A percentile compares a stretch with the other conserved stretches of the same genome.
Evolutionary conservation across 139 green algal species (phyloP).

Genomic region (Asterochloris erici): DNA sequence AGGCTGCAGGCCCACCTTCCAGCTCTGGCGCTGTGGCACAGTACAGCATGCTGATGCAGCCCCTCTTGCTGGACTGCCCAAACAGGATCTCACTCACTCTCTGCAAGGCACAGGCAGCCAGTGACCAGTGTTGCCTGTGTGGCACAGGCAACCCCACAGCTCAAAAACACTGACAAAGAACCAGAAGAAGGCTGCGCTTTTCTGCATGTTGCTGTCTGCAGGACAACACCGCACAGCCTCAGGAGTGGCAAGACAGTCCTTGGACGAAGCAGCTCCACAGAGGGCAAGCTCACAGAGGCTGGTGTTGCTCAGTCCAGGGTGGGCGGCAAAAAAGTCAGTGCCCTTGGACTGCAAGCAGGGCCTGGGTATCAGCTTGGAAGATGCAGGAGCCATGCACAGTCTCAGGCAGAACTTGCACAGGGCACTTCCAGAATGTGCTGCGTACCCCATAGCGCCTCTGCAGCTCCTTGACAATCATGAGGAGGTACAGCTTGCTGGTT

Average conservation of each 20-base stretch:
- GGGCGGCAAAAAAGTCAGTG: slow-evolving; percentile 3
- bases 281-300: neutral
- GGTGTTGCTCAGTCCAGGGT: slow-evolving; percentile 8
- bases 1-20: neutral
- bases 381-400: too few relatives aligned
- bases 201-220: slow-evolving; percentile 6
- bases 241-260: too few relatives aligned
- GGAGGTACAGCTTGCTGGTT: slow-evolving; percentile 12
- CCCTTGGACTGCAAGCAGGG: slow-evolving; percentile 2
- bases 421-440: neutral
- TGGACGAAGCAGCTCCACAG: too few relatives aligned
- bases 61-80: slow-evolving; percentile 5
- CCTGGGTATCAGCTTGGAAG: neutral
- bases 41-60: slow-evolving; percentile 8
- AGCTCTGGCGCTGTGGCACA: slow-evolving; percentile 9
- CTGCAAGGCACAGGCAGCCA: too few relatives aligned
- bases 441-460: neutral
- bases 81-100: neutral
- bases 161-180: slow-evolving; percentile 10
- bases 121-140: too few relatives aligned
- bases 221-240: too few relatives aligned
- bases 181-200: slow-evolving; percentile 8
- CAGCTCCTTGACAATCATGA: slow-evolving; percentile 1
- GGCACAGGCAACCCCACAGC: too few relatives aligned
- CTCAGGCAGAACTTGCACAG: neutral